Evolutionary conservation across 2,329 filamentous ascomycete genomes (phyloP), one percentile per base, ranked within the genome.

Genomic region (Mariannaea sp.): DNA sequence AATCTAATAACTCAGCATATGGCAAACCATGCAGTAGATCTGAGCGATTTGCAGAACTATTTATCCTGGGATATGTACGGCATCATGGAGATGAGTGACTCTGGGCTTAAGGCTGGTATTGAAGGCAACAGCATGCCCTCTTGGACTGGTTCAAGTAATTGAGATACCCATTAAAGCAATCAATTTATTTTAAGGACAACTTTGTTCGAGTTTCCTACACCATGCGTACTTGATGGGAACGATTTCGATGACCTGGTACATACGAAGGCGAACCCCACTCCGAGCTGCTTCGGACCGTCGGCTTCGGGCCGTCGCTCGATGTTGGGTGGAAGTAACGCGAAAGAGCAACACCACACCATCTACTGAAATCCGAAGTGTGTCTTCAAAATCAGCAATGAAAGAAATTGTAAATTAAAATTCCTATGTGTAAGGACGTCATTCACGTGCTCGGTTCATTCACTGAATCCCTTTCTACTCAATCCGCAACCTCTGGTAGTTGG

Each of bases 401-500:
- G n/a, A n/a, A n/a, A n/a, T n/a, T n/a, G n/a, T n/a, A n/a, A n/a
- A n/a, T n/a, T n/a, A n/a, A n/a, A n/a, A n/a, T n/a, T n/a, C n/a
- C n/a, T n/a, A n/a, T n/a, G n/a, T n/a, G n/a, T n/a, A n/a, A n/a
- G n/a, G n/a, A n/a, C n/a, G n/a, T n/a, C n/a, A n/a, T n/a, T n/a
- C n/a, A n/a, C n/a, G n/a, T n/a, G n/a, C n/a, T n/a, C n/a, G n/a
- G n/a, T n/a, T n/a, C 7, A 12, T n/a, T 10, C n/a, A 32, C 14
- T 24, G 27, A 24, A 43, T 22, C n/a, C 1, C 8, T 29, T 8
- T 12, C 9, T 39, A 27, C 39, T 30, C n/a, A n/a, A n/a, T n/a
- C n/a, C n/a, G n/a, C n/a, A n/a, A n/a, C n/a, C n/a, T 78, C 74
- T 49, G 74, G 71, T 26, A 78, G 73, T 56, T 71, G 77, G 5